A percentile compares a stretch with the other conserved stretches of the same genome.
Evolutionary conservation across 495 filamentous ascomycete species (phyloP).

Genomic region (Penicillium lagena): DNA sequence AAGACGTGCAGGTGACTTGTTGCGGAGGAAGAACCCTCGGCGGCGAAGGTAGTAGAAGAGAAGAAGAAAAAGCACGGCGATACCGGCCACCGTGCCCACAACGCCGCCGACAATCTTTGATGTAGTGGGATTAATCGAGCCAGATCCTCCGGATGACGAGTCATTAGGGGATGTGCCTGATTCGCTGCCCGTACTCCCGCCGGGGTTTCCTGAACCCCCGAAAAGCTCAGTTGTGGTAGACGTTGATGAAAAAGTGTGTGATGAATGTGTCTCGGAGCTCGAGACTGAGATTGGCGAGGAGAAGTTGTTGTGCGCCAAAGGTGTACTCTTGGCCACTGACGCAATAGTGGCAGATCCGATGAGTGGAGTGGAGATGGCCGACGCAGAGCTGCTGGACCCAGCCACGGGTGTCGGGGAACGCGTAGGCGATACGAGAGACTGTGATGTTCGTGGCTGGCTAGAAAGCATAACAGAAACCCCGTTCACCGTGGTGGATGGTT

Average conservation of each 20-base stretch:
- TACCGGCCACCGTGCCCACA: conserved; percentile 57
- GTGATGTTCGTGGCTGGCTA: conserved; percentile 1
- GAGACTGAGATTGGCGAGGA: background rate
- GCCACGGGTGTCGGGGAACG: too few relatives aligned
- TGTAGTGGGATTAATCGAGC: conserved; percentile 15
- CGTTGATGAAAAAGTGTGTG: background rate
- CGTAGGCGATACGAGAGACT: background rate
- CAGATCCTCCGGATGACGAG: conserved; percentile 10
- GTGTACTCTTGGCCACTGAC: too few relatives aligned
- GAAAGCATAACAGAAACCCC: background rate
- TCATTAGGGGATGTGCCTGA: conserved; percentile 12
- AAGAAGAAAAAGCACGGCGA: conserved; percentile 50
- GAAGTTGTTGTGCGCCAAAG: background rate
- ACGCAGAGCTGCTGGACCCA: too few relatives aligned
- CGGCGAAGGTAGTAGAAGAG: conserved; percentile 51
- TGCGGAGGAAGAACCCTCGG: conserved; percentile 23
- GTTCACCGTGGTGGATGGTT: too few relatives aligned
- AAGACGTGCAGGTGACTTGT: conserved; percentile 13
- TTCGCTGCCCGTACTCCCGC: conserved; percentile 3
- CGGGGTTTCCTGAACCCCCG: conserved; percentile 3
- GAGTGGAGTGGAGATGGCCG: too few relatives aligned
- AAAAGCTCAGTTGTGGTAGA: conserved; percentile 3
- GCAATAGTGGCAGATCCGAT: too few relatives aligned
- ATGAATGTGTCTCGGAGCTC: conserved; percentile 1
- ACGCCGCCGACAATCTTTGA: conserved; percentile 55